These are phyloP conservation scores for Phaffia australis DNA, from an alignment of 768 basidiomycete species.

Conservation along the genomic window DNA sequence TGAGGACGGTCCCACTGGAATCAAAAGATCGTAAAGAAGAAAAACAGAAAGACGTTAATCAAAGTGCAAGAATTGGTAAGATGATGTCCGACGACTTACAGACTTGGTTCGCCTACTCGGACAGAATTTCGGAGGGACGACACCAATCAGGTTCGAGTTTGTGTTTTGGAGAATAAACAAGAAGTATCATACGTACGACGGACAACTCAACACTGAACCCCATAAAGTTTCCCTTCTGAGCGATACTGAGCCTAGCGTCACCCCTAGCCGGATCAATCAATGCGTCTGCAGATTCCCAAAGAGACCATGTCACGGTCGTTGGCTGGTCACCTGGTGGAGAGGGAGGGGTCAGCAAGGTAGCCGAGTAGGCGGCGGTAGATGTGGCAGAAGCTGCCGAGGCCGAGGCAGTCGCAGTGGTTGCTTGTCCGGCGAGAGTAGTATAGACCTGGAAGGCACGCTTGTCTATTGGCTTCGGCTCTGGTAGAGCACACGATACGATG, in stretches of 20 bases:
- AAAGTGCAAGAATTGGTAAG: background rate
- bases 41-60: slow-evolving; percentile 27
- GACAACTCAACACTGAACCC: slow-evolving; percentile 71
- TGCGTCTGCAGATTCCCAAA: slow-evolving; percentile 22
- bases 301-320: background rate
- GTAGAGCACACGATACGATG: slow-evolving; percentile 1
- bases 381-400: background rate
- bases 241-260: background rate
- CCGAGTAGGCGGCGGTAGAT: background rate
- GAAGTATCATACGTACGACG: slow-evolving; percentile 53
- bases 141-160: background rate
- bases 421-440: slow-evolving; percentile 16
- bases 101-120: background rate
- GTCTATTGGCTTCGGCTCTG: background rate
- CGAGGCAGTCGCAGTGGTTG: background rate
- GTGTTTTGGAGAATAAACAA: background rate
- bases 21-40: slow-evolving; percentile 30
- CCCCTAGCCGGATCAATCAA: slow-evolving; percentile 1
- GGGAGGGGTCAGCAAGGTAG: background rate
- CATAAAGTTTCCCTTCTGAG: slow-evolving; percentile 44
- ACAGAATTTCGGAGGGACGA: background rate
- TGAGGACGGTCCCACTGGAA: slow-evolving; percentile 36
- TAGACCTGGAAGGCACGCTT: slow-evolving; percentile 14
- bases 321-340: background rate
- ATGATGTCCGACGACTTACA: background rate